Percentiles rank a stretch among this genome's conserved stretches.
Conservation (phyloP, 83 land plant genomes). For the Picea engelmannii region DNA sequence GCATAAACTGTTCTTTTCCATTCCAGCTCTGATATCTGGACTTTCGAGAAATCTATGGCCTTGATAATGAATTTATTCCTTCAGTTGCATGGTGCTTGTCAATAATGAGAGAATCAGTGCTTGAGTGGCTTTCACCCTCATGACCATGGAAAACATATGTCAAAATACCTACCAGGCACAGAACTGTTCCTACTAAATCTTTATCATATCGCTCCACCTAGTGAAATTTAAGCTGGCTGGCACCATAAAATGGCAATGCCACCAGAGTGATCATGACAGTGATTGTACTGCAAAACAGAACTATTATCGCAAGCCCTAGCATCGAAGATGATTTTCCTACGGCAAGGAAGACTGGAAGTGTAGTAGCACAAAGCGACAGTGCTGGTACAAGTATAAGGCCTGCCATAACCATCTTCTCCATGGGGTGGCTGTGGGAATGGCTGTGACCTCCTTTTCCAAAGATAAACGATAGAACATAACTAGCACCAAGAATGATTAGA, state of each 20-base stretch:
- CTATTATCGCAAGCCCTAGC: constrained; percentile 87
- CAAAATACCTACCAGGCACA: constrained; percentile 87
- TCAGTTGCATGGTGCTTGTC: no score
- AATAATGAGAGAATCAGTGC: not conserved
- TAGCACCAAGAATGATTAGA: no score
- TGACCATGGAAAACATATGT: constrained; percentile 92
- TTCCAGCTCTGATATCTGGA: no score
- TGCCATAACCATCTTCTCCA: constrained; percentile 99
- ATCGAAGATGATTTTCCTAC: constrained; percentile 88
- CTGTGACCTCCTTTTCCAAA: constrained; percentile 92
- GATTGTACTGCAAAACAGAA: constrained; percentile 86
- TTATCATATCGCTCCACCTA: constrained; percentile 99
- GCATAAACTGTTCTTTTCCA: no score
- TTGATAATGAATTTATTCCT: no score
- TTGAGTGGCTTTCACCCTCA: constrained; percentile 39
- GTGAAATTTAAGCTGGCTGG: constrained; percentile 96
- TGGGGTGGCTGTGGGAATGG: constrained; percentile 91
- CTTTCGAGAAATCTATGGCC: no score
- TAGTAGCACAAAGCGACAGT: constrained; percentile 97
- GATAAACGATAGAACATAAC: no score
- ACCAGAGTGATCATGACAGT: constrained; percentile 94
- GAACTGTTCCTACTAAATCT: constrained; percentile 88
- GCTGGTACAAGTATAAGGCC: constrained; percentile 95
- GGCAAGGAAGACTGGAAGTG: constrained; percentile 96
- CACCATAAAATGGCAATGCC: constrained; percentile 93